Evolutionary conservation across 2,329 filamentous ascomycete genomes (phyloP).

Genomic region (Septoria linicola): DNA sequence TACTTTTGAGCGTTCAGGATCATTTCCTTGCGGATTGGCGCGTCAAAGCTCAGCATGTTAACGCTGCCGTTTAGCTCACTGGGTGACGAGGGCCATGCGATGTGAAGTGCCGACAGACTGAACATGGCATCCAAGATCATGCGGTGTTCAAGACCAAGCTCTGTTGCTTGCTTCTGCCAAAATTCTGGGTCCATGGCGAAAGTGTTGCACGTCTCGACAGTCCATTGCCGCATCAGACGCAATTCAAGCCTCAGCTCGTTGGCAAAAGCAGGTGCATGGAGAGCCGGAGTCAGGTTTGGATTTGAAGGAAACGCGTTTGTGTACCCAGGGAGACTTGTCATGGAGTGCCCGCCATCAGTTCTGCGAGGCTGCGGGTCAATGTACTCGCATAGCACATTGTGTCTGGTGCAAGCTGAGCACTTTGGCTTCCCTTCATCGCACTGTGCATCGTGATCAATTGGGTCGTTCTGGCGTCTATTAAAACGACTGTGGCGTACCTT

Average conservation of each 20-base stretch:
- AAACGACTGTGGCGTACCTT: conserved; percentile 18
- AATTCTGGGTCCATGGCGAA: conserved; percentile 30
- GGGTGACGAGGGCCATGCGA: conserved; percentile 21
- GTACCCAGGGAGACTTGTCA: background rate
- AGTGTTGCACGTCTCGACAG: conserved; percentile 25
- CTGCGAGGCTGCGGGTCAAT: conserved; percentile 22
- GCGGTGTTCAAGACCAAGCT: conserved; percentile 30
- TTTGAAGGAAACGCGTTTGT: background rate
- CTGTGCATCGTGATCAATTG: conserved; percentile 3
- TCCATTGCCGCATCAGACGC: conserved; percentile 33
- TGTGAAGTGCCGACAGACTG: conserved; percentile 29
- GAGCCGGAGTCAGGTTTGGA: background rate
- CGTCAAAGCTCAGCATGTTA: background rate
- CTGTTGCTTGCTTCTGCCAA: conserved; percentile 30
- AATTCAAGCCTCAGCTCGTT: conserved; percentile 27
- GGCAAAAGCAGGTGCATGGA: background rate
- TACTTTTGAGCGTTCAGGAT: conserved; percentile 28
- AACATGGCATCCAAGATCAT: conserved; percentile 31
- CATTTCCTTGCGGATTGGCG: conserved; percentile 22
- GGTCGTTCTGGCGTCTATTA: background rate
- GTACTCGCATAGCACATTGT: conserved; percentile 31
- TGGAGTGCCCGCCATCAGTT: conserved; percentile 8
- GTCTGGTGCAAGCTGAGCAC: conserved; percentile 29
- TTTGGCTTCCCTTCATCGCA: conserved; percentile 30
- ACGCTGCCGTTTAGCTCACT: conserved; percentile 1